Evolutionary conservation across 2,329 filamentous ascomycete species (phyloP), one percentile per base, ranked within the genome.

Genomic region (Aspergillus sojae): DNA sequence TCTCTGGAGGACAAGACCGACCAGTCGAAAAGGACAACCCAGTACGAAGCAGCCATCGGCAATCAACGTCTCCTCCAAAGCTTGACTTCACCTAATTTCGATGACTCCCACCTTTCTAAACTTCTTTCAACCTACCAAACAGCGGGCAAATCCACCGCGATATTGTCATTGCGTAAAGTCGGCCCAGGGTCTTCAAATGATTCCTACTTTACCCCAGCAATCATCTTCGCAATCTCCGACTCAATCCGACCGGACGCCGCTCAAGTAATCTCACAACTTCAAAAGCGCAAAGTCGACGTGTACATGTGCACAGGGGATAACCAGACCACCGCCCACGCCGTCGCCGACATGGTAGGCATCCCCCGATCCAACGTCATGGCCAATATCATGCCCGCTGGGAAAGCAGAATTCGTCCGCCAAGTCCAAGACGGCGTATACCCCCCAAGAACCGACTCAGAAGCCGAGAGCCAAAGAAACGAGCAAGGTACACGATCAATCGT

Each of bases 221-320:
- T 89, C 0, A 83, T 89, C 12, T 88, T 97, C 67, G 88, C 92
- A 54, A 89, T 94, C 56, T 89, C 93, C 0, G 94, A 97, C 69
- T 88, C 92, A 1, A 86, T 97, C 66, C 90, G 94, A 2, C 85
- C 87, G 0, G 92, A 96, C 77, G 89, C 93, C 0, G 77, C 80
- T 1, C 72, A 80, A 9, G 88, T 94, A 21, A 85, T 96, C 62
- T 77, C 79, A 7, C 83, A 88, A 1, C 86, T 97, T 0, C 85
- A 86, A 50, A 77, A 84, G 5, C 85, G 86, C 19, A 88, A 90
- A 23, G 89, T 91, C 54, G 86, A 89, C 36, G 91, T 96, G 4
- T 97, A 90, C 88, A 96, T 97, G 92, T 88, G 97, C 43, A 96
- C 93, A 0, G 94, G 94, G 34, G 94, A 97, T 80, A 97, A 97